Conservation (phyloP, 1,284 basidiomycete species). For the Psilocybe mexicana region DNA sequence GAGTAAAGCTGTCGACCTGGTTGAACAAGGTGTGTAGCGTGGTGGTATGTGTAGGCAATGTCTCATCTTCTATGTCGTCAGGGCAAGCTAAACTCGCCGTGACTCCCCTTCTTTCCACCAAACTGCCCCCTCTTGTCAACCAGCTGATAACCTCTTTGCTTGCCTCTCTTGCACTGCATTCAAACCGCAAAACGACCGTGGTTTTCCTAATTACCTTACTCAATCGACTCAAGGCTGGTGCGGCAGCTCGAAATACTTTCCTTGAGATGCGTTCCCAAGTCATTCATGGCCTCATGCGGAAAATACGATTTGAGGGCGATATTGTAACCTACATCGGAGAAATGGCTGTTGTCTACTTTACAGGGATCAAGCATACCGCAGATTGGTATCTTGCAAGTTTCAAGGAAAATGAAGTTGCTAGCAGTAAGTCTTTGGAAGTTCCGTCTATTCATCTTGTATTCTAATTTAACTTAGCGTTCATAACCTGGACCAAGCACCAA, state of each 20-base stretch:
- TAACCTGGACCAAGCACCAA: constrained; percentile 91
- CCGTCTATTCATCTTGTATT: constrained; percentile 7
- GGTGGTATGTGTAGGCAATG: neutral
- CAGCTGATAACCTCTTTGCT: constrained; percentile 76
- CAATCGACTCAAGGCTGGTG: constrained; percentile 72
- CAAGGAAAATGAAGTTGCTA: constrained; percentile 92
- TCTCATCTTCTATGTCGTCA: constrained; percentile 25
- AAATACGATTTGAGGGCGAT: constrained; percentile 91
- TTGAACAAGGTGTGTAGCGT: constrained; percentile 73
- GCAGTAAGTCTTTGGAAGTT: constrained; percentile 54
- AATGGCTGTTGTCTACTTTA: constrained; percentile 83
- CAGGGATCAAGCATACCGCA: constrained; percentile 90
- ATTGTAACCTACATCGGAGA: constrained; percentile 81
- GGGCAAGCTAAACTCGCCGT: constrained; percentile 65
- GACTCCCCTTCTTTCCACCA: constrained; percentile 54
- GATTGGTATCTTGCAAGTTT: constrained; percentile 98
- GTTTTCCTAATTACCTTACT: constrained; percentile 76
- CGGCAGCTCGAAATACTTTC: constrained; percentile 84
- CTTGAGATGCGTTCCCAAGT: constrained; percentile 78
- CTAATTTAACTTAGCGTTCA: constrained; percentile 63
- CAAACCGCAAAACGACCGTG: constrained; percentile 78
- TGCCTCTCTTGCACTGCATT: constrained; percentile 70
- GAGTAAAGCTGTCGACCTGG: constrained; percentile 80
- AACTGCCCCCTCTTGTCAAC: constrained; percentile 68
- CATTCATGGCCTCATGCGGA: constrained; percentile 75